These are phyloP conservation scores for Aspergillus heteromorphus DNA, from an alignment of 495 filamentous ascomycete genomes.

Conservation along the genomic window DNA sequence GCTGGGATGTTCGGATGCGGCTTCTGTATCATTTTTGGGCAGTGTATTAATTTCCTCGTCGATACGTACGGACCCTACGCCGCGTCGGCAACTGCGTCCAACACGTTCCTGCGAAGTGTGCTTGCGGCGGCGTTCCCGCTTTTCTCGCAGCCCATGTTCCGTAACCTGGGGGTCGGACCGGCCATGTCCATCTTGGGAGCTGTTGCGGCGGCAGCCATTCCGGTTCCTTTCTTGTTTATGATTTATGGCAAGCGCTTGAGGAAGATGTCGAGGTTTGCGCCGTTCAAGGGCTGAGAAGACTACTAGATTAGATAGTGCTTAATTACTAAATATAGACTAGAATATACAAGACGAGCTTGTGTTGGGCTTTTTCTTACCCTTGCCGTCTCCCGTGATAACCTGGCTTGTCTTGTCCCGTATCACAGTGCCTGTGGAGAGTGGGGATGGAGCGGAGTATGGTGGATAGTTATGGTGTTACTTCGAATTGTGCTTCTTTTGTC, in stretches of 20 bases:
- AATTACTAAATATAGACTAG: not conserved
- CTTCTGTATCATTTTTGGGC: conserved; percentile 33
- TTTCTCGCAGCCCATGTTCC: conserved; percentile 30
- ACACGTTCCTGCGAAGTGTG: conserved; percentile 33
- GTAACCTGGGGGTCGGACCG: conserved; percentile 26
- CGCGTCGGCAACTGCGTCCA: conserved; percentile 30
- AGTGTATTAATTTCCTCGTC: conserved; percentile 37
- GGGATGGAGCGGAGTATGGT: too few species aligned
- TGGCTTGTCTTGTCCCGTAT: too few species aligned
- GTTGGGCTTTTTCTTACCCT: too few species aligned
- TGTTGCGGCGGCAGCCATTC: conserved; percentile 24
- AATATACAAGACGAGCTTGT: too few species aligned
- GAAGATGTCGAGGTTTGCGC: not conserved
- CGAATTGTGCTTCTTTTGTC: too few species aligned
- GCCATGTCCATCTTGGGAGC: conserved; percentile 30
- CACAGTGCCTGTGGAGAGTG: too few species aligned
- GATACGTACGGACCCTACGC: conserved; percentile 32
- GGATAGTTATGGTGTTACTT: too few species aligned
- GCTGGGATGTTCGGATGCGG: conserved; percentile 22
- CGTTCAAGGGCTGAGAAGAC: not conserved
- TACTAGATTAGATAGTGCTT: not conserved
- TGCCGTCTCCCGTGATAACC: too few species aligned
- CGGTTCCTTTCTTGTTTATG: conserved; percentile 34
- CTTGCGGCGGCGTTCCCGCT: conserved; percentile 32
- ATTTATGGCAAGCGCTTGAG: conserved; percentile 13